A percentile compares a stretch with the other conserved stretches of the same genome.
phyloP scores from a whole-genome alignment of 345 rosid species.

The Hibiscus mutabilis region DNA sequence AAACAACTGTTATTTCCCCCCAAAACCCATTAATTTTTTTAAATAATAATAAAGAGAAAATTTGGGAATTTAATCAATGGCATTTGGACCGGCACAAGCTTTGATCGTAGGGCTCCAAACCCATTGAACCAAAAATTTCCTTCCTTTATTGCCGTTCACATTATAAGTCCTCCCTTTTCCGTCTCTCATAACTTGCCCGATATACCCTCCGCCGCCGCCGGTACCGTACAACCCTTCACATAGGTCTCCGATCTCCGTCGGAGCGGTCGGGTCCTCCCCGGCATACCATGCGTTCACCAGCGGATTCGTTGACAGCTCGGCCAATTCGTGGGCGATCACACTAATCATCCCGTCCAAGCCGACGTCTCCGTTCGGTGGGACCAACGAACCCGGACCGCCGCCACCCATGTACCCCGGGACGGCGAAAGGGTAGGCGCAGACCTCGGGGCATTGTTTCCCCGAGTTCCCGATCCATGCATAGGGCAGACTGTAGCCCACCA shows the following conservation, averaged over 20 bases:
- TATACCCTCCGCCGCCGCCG: slow-evolving; percentile 94
- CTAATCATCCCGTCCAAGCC: slow-evolving; percentile 96
- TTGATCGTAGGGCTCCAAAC: slow-evolving; percentile 67
- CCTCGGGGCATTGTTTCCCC: slow-evolving; percentile 83
- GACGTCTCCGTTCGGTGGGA: slow-evolving; percentile 76
- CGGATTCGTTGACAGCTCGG: slow-evolving; percentile 83
- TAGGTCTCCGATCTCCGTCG: slow-evolving; percentile 81
- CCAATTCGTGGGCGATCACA: slow-evolving; percentile 91
- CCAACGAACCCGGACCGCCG: slow-evolving; percentile 49
- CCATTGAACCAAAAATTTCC: slow-evolving; percentile 87
- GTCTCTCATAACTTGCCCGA: slow-evolving; percentile 77
- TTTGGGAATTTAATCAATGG: slow-evolving; percentile 34
- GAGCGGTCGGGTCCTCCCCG: slow-evolving; percentile 97
- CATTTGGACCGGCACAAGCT: slow-evolving; percentile 84
- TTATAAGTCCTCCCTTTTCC: slow-evolving; percentile 54
- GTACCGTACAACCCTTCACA: slow-evolving; percentile 91
- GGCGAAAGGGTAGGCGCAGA: slow-evolving; percentile 94
- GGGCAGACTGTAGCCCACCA: slow-evolving; percentile 95
- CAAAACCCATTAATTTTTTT: neutral
- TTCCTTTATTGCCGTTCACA: slow-evolving; percentile 63
- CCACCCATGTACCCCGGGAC: slow-evolving; percentile 86
- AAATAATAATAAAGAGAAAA: neutral
- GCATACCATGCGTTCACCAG: slow-evolving; percentile 97
- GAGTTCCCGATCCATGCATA: slow-evolving; percentile 98
- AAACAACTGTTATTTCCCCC: neutral